Percentiles rank a stretch among this genome's conserved stretches.
Evolutionary conservation across 2,329 filamentous ascomycete species (phyloP).

Genomic region (Magnaporthiopsis poae): DNA sequence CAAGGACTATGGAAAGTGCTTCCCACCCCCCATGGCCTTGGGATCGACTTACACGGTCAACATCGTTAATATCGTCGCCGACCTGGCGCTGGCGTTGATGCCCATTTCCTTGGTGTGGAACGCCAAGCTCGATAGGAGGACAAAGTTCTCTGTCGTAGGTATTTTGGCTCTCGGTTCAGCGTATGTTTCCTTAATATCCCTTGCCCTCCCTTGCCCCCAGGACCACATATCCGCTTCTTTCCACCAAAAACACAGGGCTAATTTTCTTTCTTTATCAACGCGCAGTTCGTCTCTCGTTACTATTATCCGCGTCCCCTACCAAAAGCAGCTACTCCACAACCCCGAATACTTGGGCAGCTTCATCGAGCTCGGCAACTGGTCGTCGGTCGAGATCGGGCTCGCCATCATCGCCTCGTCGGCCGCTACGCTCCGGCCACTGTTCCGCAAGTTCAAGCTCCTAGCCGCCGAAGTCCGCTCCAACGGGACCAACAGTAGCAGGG

Average conservation of each 20-base stretch:
- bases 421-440: conserved; percentile 30
- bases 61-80: conserved; percentile 27
- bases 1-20: not conserved
- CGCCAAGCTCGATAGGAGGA: conserved; percentile 28
- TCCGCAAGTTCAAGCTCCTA: conserved; percentile 14
- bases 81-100: conserved; percentile 30
- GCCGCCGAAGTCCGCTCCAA: no score
- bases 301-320: conserved; percentile 33
- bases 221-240: no score
- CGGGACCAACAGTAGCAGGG: no score
- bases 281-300: conserved; percentile 27
- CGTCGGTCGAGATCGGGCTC: conserved; percentile 33
- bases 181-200: conserved; percentile 12
- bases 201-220: no score
- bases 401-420: conserved; percentile 29
- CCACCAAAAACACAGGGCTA: no score
- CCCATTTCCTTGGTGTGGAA: conserved; percentile 31
- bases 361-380: conserved; percentile 36
- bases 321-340: conserved; percentile 25
- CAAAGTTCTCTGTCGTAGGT: conserved; percentile 26
- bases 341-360: conserved; percentile 34
- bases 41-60: conserved; percentile 29
- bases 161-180: conserved; percentile 26
- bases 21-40: conserved; percentile 13
- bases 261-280: no score